phyloP scores from a whole-genome alignment of 306 rosid species.

The Dryas drummondii region DNA sequence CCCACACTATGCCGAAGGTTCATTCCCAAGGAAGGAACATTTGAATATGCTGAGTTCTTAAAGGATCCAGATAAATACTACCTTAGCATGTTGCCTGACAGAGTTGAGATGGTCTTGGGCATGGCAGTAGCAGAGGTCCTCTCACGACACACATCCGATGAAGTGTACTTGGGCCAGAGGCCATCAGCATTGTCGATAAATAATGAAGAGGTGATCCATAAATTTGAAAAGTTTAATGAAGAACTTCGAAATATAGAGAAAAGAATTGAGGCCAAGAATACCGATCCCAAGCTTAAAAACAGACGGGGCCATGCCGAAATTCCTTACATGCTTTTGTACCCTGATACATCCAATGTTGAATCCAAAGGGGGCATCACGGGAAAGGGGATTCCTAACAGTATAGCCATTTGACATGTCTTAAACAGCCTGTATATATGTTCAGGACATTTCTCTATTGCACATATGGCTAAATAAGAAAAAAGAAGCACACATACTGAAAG shows the following conservation, averaged over 20 bases:
- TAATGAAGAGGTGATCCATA: constrained; percentile 38
- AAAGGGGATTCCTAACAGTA: constrained; percentile 59
- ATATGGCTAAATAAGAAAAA: neutral
- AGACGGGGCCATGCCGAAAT: constrained; percentile 50
- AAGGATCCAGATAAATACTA: constrained; percentile 61
- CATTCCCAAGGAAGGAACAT: constrained; percentile 65
- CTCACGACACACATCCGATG: constrained; percentile 51
- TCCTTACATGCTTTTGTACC: constrained; percentile 45
- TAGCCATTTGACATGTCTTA: constrained; percentile 40
- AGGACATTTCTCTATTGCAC: neutral
- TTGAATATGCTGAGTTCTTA: constrained; percentile 57
- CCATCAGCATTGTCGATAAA: constrained; percentile 54
- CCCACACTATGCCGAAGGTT: constrained; percentile 56
- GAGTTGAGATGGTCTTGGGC: constrained; percentile 49
- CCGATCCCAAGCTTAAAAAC: constrained; percentile 57
- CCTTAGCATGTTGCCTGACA: constrained; percentile 56
- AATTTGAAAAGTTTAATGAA: constrained; percentile 48
- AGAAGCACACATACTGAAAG: neutral
- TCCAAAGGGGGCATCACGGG: constrained; percentile 41
- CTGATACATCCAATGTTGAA: constrained; percentile 41
- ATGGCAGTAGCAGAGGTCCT: constrained; percentile 47
- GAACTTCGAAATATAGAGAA: constrained; percentile 47
- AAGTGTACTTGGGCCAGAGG: constrained; percentile 50
- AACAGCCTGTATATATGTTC: neutral
- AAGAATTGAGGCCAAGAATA: constrained; percentile 50